Percentiles rank a stretch among this genome's conserved stretches.
These are phyloP conservation scores for Ambrosiella xylebori DNA, from an alignment of 2,329 filamentous ascomycete species.

Conservation along the genomic window DNA sequence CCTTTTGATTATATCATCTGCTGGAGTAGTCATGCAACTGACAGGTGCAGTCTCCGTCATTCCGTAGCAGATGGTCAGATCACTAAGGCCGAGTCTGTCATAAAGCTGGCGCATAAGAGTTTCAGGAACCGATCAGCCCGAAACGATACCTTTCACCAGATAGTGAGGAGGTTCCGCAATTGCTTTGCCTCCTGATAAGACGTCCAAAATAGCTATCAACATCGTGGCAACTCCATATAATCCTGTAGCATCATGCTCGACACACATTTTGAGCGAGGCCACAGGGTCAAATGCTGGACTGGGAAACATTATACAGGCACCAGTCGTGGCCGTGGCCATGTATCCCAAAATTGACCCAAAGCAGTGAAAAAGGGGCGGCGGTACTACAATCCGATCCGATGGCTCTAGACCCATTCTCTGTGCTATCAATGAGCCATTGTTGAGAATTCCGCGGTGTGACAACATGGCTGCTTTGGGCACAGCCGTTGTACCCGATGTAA, in stretches of 20 bases:
- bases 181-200: slow-evolving; percentile 35
- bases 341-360: slow-evolving; percentile 88
- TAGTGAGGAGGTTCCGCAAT: slow-evolving; percentile 17
- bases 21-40: slow-evolving; percentile 63
- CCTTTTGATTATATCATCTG: slow-evolving; percentile 56
- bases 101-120: slow-evolving; percentile 66
- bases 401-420: slow-evolving; percentile 65
- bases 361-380: slow-evolving; percentile 75
- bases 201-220: slow-evolving; percentile 75
- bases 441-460: slow-evolving; percentile 70
- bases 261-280: slow-evolving; percentile 44
- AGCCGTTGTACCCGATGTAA: slow-evolving; percentile 89
- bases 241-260: slow-evolving; percentile 37
- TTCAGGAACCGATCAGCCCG: slow-evolving; percentile 69
- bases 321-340: slow-evolving; percentile 76
- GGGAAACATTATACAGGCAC: slow-evolving; percentile 69
- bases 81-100: slow-evolving; percentile 53
- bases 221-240: slow-evolving; percentile 89
- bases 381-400: slow-evolving; percentile 62
- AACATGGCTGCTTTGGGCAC: slow-evolving; percentile 84
- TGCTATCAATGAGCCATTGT: slow-evolving; percentile 77
- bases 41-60: slow-evolving; percentile 84
- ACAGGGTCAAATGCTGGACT: slow-evolving; percentile 70
- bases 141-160: slow-evolving; percentile 78
- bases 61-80: slow-evolving; percentile 87